A percentile compares a stretch with the other conserved stretches of the same genome.
phyloP scores from a whole-genome alignment of 2,329 filamentous ascomycete species.

The Elsinoe arachidis region DNA sequence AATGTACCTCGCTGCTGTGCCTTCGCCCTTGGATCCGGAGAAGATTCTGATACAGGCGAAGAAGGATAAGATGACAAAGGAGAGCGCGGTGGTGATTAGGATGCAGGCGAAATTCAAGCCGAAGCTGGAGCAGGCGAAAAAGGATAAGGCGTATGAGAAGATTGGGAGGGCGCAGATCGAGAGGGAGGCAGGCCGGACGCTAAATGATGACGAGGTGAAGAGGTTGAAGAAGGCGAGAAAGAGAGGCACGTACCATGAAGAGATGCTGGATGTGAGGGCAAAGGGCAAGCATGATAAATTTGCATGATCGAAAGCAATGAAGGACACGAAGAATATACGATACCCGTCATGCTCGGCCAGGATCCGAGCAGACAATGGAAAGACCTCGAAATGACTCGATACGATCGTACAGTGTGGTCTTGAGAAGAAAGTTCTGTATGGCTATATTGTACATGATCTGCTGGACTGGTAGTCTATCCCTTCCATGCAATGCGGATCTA shows the following conservation, averaged over 20 bases:
- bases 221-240: constrained; percentile 71
- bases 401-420: neutral
- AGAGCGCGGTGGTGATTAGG: constrained; percentile 64
- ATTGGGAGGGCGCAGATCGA: constrained; percentile 80
- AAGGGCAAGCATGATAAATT: constrained; percentile 92
- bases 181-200: constrained; percentile 61
- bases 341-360: neutral
- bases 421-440: neutral
- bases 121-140: constrained; percentile 65
- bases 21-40: constrained; percentile 38
- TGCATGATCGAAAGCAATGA: constrained; percentile 26
- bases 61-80: constrained; percentile 63
- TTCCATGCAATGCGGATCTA: neutral
- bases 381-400: no score
- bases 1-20: neutral
- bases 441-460: neutral
- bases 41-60: constrained; percentile 21
- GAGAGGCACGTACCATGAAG: constrained; percentile 86
- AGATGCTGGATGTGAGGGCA: constrained; percentile 74
- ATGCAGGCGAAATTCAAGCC: constrained; percentile 97
- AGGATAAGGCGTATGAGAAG: constrained; percentile 74
- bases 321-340: neutral
- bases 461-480: neutral
- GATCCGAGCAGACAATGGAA: neutral
- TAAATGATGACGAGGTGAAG: constrained; percentile 81